Base-by-base conservation (phyloP, 1,284 basidiomycete genomes). In the Phylloboletellus chloephorus region DNA sequence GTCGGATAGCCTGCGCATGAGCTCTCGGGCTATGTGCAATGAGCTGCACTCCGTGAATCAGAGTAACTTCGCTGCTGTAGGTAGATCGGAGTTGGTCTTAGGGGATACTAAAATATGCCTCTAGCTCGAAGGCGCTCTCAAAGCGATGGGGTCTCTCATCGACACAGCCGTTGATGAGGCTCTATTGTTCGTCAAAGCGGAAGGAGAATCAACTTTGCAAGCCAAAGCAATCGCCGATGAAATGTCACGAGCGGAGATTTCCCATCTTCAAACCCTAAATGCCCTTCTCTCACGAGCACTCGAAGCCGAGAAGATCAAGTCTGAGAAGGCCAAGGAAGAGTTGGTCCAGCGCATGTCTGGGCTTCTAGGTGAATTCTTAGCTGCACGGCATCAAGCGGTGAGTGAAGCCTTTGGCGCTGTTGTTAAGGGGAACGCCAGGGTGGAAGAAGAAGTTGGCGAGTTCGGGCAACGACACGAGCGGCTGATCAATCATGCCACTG, bases 221-320 rank as follows among this genome's bases (percentile, higher is more conserved):
- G 69, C 78, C 3, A 76, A 76, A 43, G 54, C 65, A 4, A 58
- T 80, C 23, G 69, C 76, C 0, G 68, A 76, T 9, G 67, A 67
- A 32, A 70, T 76, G 3, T 72, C 76, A 0, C 65, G 72, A 13
- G 64, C 71, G 5, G 87, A 92, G 67, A 73, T 88, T 23, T 57
- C 65, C 2, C 77, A 79, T 17, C 67, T 95, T 15, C 74, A 74
- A 45, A 67, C 75, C 35, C 89, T 93, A 58, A 94, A 94, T 54
- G 68, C 70, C n/a, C 61, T 73, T 2, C 70, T 96, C 21, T 63
- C 66, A 1, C 68, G 70, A 17, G 66, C 89, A 46, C 65, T 94
- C 3, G 74, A 80, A 47, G 65, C 74, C 4, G 88, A 94, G 62
- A 78, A 74, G 56, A 57, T 63, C 5, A 83, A 78, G 48, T 74